Percentiles rank a stretch among this genome's conserved stretches.
These are phyloP conservation scores for Russula olivacea DNA, from an alignment of 768 basidiomycete genomes.

Conservation along the genomic window DNA sequence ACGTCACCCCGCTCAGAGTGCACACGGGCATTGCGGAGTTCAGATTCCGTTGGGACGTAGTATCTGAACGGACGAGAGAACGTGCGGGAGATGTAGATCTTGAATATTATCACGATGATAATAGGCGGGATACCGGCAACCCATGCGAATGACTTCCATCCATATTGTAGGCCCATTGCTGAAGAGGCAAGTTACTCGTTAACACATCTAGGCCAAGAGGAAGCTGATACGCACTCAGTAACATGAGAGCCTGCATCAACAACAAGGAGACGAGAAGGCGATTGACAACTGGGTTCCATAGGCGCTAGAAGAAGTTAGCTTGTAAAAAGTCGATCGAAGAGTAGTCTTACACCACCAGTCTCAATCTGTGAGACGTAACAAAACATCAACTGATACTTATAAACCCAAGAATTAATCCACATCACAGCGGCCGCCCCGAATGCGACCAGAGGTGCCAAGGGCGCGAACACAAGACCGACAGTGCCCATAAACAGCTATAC, in stretches of 20 bases:
- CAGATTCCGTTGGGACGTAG: constrained; percentile 77
- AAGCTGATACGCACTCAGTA: constrained; percentile 60
- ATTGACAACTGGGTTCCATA: constrained; percentile 94
- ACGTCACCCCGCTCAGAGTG: constrained; percentile 74
- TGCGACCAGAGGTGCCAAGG: constrained; percentile 84
- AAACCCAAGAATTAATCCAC: constrained; percentile 81
- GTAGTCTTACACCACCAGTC: constrained; percentile 75
- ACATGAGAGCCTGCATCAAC: constrained; percentile 84
- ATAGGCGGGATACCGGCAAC: constrained; percentile 81
- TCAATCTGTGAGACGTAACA: constrained; percentile 86
- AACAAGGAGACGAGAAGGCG: constrained; percentile 71
- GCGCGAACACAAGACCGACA: constrained; percentile 92
- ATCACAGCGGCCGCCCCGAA: constrained; percentile 80
- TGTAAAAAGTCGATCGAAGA: not conserved
- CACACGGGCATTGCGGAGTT: constrained; percentile 66
- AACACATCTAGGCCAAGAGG: constrained; percentile 1
- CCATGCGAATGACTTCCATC: constrained; percentile 69
- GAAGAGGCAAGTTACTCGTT: constrained; percentile 16
- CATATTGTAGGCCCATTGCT: constrained; percentile 84
- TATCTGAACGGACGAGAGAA: constrained; percentile 69
- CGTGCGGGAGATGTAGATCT: constrained; percentile 68
- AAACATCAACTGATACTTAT: constrained; percentile 98
- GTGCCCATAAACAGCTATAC: constrained; percentile 77
- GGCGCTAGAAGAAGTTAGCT: constrained; percentile 44
- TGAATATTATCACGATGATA: constrained; percentile 73